Conservation (phyloP, 768 basidiomycete genomes). For the Calocybe cyanea region DNA sequence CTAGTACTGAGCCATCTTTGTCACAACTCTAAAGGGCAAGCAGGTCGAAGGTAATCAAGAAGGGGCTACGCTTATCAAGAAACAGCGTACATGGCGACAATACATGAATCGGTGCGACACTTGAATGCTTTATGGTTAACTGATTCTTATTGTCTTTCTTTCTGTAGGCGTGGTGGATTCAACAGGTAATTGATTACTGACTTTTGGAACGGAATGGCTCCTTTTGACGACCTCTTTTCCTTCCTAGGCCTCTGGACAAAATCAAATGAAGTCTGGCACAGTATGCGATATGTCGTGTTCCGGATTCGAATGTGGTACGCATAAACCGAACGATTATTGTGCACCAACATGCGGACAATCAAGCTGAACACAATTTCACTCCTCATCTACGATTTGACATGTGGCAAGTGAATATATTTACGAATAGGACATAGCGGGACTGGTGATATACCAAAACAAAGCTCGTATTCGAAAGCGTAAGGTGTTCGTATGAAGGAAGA, state of each 20-base stretch:
- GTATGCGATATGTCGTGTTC: background rate
- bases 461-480: background rate
- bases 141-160: conserved; percentile 8
- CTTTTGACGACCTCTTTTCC: conserved; percentile 10
- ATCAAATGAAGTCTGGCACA: conserved; percentile 57
- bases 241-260: conserved; percentile 82
- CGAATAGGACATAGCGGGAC: conserved; percentile 10
- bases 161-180: conserved; percentile 73
- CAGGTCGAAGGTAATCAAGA: conserved; percentile 82
- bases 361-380: too few relatives aligned
- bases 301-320: too few relatives aligned
- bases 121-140: conserved; percentile 2
- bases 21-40: conserved; percentile 59
- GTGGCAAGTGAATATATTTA: conserved; percentile 18
- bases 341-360: too few relatives aligned
- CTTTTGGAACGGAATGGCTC: background rate
- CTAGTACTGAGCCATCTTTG: background rate
- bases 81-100: conserved; percentile 89
- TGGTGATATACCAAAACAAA: background rate
- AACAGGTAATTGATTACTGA: conserved; percentile 53
- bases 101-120: conserved; percentile 90
- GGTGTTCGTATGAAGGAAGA: conserved; percentile 4
- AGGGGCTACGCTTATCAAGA: conserved; percentile 63
- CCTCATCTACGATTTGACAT: too few relatives aligned
- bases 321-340: too few relatives aligned